Evolutionary conservation across 2,329 filamentous ascomycete genomes (phyloP).

Genomic region (Nemania bipapillata): DNA sequence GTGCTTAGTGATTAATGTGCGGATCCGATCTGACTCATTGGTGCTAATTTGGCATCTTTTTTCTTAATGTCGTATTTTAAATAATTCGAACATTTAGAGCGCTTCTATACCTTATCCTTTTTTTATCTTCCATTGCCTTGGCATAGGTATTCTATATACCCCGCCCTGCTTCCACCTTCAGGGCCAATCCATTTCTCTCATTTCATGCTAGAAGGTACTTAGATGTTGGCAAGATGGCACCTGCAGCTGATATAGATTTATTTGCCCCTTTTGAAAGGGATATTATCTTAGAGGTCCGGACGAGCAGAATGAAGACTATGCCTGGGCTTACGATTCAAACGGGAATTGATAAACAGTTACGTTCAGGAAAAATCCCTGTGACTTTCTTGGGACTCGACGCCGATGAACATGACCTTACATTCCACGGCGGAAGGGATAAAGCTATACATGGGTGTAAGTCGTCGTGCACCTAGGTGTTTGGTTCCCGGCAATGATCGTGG

Average conservation of each 20-base stretch:
- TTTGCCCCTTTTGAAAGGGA: conserved; percentile 59
- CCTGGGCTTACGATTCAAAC: conserved; percentile 62
- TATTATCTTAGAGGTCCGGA: conserved; percentile 66
- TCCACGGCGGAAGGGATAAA: conserved; percentile 72
- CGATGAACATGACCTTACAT: conserved; percentile 71
- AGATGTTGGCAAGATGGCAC: conserved; percentile 39
- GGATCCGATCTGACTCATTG: conserved; percentile 21
- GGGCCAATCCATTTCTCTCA: neutral
- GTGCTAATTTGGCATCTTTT: conserved; percentile 22
- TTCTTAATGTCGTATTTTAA: conserved; percentile 10
- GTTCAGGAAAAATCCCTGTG: conserved; percentile 59
- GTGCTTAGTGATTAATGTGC: conserved; percentile 24
- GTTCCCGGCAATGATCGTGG: neutral
- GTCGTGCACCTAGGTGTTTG: neutral
- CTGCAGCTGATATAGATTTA: conserved; percentile 44
- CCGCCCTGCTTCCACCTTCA: neutral
- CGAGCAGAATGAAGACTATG: conserved; percentile 66
- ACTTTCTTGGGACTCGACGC: conserved; percentile 62
- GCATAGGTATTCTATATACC: neutral
- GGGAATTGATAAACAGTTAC: conserved; percentile 66
- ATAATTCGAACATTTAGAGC: conserved; percentile 10
- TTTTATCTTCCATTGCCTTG: neutral
- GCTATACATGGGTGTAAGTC: conserved; percentile 67
- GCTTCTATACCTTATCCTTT: conserved; percentile 9
- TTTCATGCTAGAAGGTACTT: neutral